Conservation (phyloP, 2,329 filamentous ascomycete genomes). For the Diaporthe capsici region DNA sequence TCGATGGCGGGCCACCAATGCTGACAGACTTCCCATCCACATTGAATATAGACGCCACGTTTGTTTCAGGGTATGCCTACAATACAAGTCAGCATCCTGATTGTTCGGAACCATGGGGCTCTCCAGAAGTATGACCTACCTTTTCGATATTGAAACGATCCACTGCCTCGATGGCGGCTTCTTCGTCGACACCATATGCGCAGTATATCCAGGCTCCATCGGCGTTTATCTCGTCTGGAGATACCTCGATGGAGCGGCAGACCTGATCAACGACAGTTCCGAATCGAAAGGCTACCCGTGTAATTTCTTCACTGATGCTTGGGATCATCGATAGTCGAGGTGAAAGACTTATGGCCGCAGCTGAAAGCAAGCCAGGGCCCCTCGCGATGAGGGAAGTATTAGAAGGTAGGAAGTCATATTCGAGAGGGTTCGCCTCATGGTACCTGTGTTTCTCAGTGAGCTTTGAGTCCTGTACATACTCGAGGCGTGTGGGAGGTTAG, state of each 20-base stretch:
- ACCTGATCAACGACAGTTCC: conserved; percentile 3
- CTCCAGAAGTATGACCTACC: neutral
- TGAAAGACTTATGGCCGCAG: conserved; percentile 13
- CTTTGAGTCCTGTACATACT: neutral
- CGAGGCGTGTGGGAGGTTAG: neutral
- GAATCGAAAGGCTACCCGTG: neutral
- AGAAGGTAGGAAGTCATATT: neutral
- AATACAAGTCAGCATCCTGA: neutral
- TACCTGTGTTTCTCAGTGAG: neutral
- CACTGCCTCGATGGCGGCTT: neutral
- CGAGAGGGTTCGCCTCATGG: conserved; percentile 2
- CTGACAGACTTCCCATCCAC: conserved; percentile 8
- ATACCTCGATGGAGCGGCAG: conserved; percentile 9
- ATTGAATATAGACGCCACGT: conserved; percentile 10
- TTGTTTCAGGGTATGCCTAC: neutral
- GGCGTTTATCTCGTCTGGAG: conserved; percentile 6
- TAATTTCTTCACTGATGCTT: neutral
- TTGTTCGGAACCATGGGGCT: neutral
- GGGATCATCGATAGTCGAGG: conserved; percentile 7
- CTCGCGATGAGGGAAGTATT: neutral
- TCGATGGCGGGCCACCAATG: neutral
- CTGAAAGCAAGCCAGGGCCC: neutral
- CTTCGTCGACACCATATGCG: neutral
- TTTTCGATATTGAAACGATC: neutral
- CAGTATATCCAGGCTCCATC: conserved; percentile 17